Evolutionary conservation across 352 stramenopile genomes (phyloP).

Genomic region (Pythium phragmitis): DNA sequence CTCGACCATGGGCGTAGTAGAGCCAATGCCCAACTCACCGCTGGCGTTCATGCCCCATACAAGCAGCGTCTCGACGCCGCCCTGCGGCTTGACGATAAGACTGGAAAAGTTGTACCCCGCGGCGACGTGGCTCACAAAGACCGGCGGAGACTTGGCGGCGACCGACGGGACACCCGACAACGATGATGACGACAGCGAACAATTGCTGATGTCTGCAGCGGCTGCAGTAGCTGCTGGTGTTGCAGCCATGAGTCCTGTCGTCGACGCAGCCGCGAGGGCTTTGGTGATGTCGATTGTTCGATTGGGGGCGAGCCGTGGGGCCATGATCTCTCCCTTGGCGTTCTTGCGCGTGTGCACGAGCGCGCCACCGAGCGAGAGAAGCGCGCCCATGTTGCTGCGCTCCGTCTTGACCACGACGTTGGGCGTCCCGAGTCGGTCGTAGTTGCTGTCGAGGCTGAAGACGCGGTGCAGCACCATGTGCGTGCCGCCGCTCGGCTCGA

Average conservation of each 20-base stretch:
- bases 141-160: slow-evolving; percentile 13
- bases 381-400: slow-evolving; percentile 31
- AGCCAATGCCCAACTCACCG: slow-evolving; percentile 60
- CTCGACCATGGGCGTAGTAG: slow-evolving; percentile 32
- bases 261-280: neutral
- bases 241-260: neutral
- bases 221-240: neutral
- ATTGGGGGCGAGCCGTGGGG: slow-evolving; percentile 14
- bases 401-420: slow-evolving; percentile 52
- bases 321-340: slow-evolving; percentile 30
- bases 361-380: slow-evolving; percentile 49
- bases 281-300: slow-evolving; percentile 36
- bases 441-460: slow-evolving; percentile 68
- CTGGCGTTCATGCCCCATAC: slow-evolving; percentile 57
- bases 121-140: slow-evolving; percentile 57
- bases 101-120: slow-evolving; percentile 65
- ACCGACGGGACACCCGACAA: neutral
- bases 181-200: slow-evolving; percentile 2
- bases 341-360: slow-evolving; percentile 47
- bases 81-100: slow-evolving; percentile 39
- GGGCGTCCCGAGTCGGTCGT: slow-evolving; percentile 48
- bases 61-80: slow-evolving; percentile 36
- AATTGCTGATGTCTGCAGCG: neutral
- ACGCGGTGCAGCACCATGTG: slow-evolving; percentile 58
- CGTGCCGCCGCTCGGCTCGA: slow-evolving; percentile 44